A percentile compares a stretch with the other conserved stretches of the same genome.
These are phyloP conservation scores for Amoebophrya sp. DNA, from an alignment of 169 alveolate genomes.

Conservation along the genomic window DNA sequence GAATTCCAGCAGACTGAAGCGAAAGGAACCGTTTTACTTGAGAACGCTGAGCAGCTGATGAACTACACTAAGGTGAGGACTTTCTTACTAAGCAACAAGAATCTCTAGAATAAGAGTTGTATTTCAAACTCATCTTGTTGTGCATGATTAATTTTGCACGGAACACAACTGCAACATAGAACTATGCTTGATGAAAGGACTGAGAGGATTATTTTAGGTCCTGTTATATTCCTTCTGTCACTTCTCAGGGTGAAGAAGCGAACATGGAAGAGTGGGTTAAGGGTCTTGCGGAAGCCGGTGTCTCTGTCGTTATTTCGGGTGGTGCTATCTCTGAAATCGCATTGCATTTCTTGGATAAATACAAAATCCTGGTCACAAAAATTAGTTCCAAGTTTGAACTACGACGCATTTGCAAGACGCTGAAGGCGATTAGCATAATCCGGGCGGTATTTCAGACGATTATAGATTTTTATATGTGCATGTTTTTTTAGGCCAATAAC, in stretches of 20 bases:
- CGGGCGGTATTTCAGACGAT: slow-evolving; percentile 63
- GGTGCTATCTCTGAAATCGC: slow-evolving; percentile 91
- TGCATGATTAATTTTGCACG: background rate
- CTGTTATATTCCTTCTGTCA: no score
- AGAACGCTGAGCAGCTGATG: slow-evolving; percentile 87
- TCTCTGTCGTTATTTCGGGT: slow-evolving; percentile 55
- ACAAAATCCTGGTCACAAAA: slow-evolving; percentile 84
- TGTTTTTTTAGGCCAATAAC: no score
- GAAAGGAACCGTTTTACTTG: slow-evolving; percentile 93
- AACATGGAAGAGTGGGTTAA: slow-evolving; percentile 51
- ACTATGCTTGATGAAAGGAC: no score
- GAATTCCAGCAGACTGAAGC: slow-evolving; percentile 94
- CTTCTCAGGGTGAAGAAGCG: slow-evolving; percentile 55
- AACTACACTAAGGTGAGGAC: slow-evolving; percentile 36
- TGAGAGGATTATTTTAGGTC: no score
- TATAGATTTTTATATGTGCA: background rate
- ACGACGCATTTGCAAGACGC: slow-evolving; percentile 83
- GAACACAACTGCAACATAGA: background rate
- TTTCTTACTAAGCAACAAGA: background rate
- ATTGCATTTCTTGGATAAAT: slow-evolving; percentile 89
- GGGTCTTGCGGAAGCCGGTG: slow-evolving; percentile 37
- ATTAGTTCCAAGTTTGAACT: slow-evolving; percentile 86
- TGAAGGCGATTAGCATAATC: slow-evolving; percentile 86
- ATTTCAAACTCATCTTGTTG: background rate
- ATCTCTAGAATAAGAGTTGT: background rate